phyloP scores from a whole-genome alignment of 176 grass and related monocot species.

The Zoysia japonica region DNA sequence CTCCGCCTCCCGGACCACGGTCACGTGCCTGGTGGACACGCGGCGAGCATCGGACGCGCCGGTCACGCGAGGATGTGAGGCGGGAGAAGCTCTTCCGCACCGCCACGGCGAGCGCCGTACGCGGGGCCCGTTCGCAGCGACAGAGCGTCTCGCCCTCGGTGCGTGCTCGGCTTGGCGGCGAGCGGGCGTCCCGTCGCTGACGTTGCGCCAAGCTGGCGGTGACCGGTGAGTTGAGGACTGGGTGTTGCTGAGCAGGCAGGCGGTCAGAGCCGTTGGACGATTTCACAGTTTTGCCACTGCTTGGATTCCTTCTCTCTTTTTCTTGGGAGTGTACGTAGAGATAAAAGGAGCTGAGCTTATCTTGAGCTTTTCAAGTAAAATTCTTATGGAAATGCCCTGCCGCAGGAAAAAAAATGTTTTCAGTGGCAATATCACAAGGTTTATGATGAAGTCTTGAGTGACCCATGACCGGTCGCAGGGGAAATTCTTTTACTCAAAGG shows the following conservation, averaged over 20 bases:
- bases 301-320: not conserved
- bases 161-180: slow-evolving; percentile 30
- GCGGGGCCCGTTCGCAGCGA: not conserved
- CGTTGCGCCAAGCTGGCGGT: slow-evolving; percentile 41
- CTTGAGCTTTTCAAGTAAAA: not conserved
- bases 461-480: too few species aligned
- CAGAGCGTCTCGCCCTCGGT: too few species aligned
- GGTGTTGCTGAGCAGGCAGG: slow-evolving; percentile 5
- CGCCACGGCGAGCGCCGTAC: not conserved
- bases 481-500: too few species aligned
- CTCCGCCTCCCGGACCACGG: not conserved
- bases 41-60: slow-evolving; percentile 23
- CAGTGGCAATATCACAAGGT: not conserved
- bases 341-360: not conserved
- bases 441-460: not conserved
- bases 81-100: not conserved
- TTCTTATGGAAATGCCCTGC: not conserved
- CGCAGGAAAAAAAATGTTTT: not conserved
- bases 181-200: slow-evolving; percentile 24
- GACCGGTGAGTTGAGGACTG: not conserved
- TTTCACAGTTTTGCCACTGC: slow-evolving; percentile 42
- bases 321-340: not conserved
- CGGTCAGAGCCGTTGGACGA: slow-evolving; percentile 12
- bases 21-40: slow-evolving; percentile 14
- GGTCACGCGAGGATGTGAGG: not conserved